A percentile compares a stretch with the other conserved stretches of the same genome.
These are phyloP conservation scores for Orbilia javanica DNA, from an alignment of 2,329 filamentous ascomycete species.

Conservation along the genomic window DNA sequence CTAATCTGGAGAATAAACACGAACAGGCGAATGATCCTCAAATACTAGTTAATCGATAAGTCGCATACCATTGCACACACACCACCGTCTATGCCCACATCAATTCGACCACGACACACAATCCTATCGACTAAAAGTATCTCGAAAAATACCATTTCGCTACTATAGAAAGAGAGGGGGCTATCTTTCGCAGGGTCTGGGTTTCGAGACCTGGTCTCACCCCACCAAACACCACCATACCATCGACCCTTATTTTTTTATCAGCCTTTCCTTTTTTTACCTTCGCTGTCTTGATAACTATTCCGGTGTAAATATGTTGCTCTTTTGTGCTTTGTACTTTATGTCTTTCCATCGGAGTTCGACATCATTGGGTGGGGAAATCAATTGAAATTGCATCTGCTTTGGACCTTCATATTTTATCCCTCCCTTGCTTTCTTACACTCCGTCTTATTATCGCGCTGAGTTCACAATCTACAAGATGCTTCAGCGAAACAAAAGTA, in stretches of 20 bases:
- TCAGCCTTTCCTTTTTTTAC: neutral
- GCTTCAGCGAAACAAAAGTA: neutral
- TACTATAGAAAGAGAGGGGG: too few relatives aligned
- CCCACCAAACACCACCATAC: neutral
- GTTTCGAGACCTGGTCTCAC: neutral
- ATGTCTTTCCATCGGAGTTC: slow-evolving; percentile 2
- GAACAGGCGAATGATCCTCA: slow-evolving; percentile 40
- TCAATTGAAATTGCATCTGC: slow-evolving; percentile 23
- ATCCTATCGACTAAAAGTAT: neutral
- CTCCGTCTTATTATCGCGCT: neutral
- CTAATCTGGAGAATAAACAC: neutral
- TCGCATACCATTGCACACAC: too few relatives aligned
- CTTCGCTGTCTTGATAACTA: neutral
- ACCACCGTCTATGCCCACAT: too few relatives aligned
- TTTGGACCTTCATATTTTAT: neutral
- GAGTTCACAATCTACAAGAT: neutral
- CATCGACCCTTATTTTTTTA: neutral
- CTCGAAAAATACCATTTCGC: too few relatives aligned
- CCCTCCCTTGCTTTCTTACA: neutral
- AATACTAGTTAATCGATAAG: slow-evolving; percentile 19
- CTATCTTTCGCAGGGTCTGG: neutral
- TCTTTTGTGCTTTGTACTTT: neutral
- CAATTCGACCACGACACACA: too few relatives aligned
- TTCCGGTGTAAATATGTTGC: slow-evolving; percentile 8
- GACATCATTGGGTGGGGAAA: slow-evolving; percentile 9